Percentiles rank a stretch among this genome's conserved stretches.
These are phyloP conservation scores for Xylaria castorea DNA, from an alignment of 495 filamentous ascomycete genomes.

Conservation along the genomic window DNA sequence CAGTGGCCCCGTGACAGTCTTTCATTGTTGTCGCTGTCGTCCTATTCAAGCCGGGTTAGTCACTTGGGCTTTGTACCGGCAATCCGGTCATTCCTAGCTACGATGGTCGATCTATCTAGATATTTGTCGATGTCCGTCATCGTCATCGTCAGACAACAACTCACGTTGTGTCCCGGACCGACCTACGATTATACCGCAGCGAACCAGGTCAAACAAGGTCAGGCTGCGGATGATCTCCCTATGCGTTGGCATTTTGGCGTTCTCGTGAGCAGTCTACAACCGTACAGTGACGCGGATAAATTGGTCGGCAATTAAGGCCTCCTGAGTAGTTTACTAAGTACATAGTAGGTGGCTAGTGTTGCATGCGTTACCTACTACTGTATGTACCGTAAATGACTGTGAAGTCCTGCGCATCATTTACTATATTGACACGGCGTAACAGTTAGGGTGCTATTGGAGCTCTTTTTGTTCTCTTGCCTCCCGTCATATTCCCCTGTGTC, in stretches of 20 bases:
- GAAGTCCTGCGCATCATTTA: neutral
- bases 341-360: neutral
- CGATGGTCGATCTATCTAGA: neutral
- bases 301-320: slow-evolving; percentile 12
- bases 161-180: slow-evolving; percentile 17
- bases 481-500: slow-evolving; percentile 20
- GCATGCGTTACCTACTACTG: neutral
- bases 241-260: slow-evolving; percentile 29
- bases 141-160: slow-evolving; percentile 9
- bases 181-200: slow-evolving; percentile 17
- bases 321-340: neutral
- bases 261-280: slow-evolving; percentile 25
- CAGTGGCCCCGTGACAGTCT: neutral
- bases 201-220: slow-evolving; percentile 21
- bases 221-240: slow-evolving; percentile 28
- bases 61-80: slow-evolving; percentile 9
- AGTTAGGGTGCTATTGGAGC: neutral
- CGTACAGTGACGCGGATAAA: slow-evolving; percentile 25
- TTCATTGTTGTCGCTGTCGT: slow-evolving; percentile 8
- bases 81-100: slow-evolving; percentile 12
- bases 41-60: slow-evolving; percentile 3
- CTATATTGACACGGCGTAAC: neutral
- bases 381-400: neutral
- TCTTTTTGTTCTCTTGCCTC: slow-evolving; percentile 13
- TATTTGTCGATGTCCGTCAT: slow-evolving; percentile 19